phyloP scores from a whole-genome alignment of 2,329 filamentous ascomycete genomes.

The Trichoderma sp. region DNA sequence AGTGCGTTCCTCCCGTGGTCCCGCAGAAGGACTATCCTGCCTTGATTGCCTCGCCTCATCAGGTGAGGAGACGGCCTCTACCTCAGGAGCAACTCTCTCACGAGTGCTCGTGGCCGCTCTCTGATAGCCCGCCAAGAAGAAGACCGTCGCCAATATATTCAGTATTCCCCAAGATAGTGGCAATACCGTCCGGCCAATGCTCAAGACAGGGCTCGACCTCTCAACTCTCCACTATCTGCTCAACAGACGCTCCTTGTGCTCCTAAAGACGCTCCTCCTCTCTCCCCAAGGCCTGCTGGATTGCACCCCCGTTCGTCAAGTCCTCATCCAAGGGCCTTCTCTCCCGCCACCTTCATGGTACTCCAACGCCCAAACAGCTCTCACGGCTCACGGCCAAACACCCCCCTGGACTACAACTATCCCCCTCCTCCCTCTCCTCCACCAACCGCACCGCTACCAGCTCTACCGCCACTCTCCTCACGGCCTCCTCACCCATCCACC shows the following conservation, averaged over 20 bases:
- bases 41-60: constrained; percentile 33
- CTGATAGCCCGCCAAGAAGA: constrained; percentile 22
- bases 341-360: neutral
- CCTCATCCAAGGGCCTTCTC: constrained; percentile 5
- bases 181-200: constrained; percentile 30
- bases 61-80: constrained; percentile 5
- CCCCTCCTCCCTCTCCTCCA: neutral
- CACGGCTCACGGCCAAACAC: constrained; percentile 10
- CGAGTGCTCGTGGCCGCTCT: constrained; percentile 10
- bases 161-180: constrained; percentile 41
- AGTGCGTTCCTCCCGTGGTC: constrained; percentile 14
- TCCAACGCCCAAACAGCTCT: constrained; percentile 11
- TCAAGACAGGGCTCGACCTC: constrained; percentile 26
- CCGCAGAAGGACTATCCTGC: constrained; percentile 34
- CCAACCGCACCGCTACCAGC: neutral
- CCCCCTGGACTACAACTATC: neutral
- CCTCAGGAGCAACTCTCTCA: constrained; percentile 8
- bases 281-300: neutral
- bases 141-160: constrained; percentile 38
- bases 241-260: neutral
- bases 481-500: constrained; percentile 27
- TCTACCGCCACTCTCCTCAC: constrained; percentile 24
- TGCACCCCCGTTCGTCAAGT: neutral
- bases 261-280: neutral
- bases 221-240: constrained; percentile 32